phyloP scores from a whole-genome alignment of 371 early-diverging fungal genomes.

The Quaeritorhiza haematococci region DNA sequence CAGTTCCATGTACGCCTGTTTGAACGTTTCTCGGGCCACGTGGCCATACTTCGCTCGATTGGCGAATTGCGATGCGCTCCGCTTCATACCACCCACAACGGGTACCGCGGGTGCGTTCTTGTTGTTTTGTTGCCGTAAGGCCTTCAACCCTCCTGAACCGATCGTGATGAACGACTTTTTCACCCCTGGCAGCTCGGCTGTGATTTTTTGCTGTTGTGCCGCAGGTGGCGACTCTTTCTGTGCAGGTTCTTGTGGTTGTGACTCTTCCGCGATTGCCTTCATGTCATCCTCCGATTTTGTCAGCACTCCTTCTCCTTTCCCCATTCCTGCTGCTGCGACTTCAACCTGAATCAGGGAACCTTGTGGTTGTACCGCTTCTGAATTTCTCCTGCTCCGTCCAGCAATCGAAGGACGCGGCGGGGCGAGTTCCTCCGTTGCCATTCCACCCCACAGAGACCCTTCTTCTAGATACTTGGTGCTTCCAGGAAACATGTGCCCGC shows the following conservation, averaged over 20 bases:
- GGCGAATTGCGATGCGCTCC: conserved; percentile 4
- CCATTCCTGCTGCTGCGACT: no score
- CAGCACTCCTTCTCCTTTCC: no score
- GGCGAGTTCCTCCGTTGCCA: neutral
- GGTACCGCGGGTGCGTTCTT: neutral
- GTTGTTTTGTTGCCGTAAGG: neutral
- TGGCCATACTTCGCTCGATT: conserved; percentile 17
- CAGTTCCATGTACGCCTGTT: conserved; percentile 55
- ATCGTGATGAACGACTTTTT: conserved; percentile 30
- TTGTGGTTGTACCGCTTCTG: no score
- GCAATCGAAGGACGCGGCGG: neutral
- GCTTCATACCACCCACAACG: conserved; percentile 2
- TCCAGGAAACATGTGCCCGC: conserved; percentile 36
- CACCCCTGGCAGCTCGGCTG: conserved; percentile 13
- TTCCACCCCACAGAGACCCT: conserved; percentile 36
- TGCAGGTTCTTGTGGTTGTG: neutral
- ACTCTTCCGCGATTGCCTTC: conserved; percentile 1
- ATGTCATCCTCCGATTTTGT: no score
- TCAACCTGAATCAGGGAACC: no score
- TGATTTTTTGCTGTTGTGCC: conserved; percentile 12
- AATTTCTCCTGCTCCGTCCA: neutral
- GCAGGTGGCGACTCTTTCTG: conserved; percentile 5
- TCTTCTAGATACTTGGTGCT: conserved; percentile 36
- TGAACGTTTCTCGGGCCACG: conserved; percentile 66
- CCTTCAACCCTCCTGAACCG: conserved; percentile 44